phyloP scores from a whole-genome alignment of 2,329 filamentous ascomycete species.

The Fusarium sp. region DNA sequence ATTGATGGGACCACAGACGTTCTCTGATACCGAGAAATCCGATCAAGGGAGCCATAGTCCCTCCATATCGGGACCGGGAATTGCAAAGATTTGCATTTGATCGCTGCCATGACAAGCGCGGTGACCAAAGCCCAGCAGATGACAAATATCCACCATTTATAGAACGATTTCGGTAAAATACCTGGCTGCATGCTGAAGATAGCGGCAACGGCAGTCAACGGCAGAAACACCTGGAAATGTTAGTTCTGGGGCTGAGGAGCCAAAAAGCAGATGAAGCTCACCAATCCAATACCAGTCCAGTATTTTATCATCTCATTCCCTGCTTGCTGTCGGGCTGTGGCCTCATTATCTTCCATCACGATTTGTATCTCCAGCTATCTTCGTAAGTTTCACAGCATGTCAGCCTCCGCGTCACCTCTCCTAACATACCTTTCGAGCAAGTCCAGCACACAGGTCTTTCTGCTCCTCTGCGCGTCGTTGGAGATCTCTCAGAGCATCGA shows the following conservation, averaged over 20 bases:
- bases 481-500: constrained; percentile 3
- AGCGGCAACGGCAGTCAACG: background rate
- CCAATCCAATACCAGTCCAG: background rate
- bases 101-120: background rate
- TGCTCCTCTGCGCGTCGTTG: constrained; percentile 12
- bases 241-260: too few relatives aligned
- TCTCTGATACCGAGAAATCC: background rate
- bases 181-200: constrained; percentile 16
- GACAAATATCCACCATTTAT: constrained; percentile 1
- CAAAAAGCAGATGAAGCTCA: too few relatives aligned
- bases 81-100: background rate
- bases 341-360: constrained; percentile 9
- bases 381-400: background rate
- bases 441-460: constrained; percentile 6
- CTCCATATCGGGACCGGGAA: too few relatives aligned
- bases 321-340: background rate
- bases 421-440: constrained; percentile 12
- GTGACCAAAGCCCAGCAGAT: background rate
- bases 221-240: constrained; percentile 12
- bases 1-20: background rate
- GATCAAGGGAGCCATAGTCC: background rate
- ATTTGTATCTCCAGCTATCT: constrained; percentile 16
- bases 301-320: background rate
- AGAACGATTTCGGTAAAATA: background rate
- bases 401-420: background rate